Base-by-base conservation (phyloP, 768 basidiomycete species). In the Termitomyces sp. region DNA sequence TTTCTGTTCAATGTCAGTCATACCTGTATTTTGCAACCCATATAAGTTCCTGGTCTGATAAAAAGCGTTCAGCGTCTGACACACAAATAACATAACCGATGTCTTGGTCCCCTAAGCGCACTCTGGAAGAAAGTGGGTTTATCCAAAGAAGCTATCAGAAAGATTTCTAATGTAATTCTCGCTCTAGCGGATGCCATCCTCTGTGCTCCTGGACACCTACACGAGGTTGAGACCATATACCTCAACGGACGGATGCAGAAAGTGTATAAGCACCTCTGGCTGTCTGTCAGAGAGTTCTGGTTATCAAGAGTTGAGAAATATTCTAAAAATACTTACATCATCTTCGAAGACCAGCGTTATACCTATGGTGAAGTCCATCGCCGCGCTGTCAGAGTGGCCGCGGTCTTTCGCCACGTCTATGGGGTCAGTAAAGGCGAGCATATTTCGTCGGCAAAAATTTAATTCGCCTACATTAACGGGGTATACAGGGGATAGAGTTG, bases 261-360 rank as follows among this genome's bases (percentile, higher is more conserved):
- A 55, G 79, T 79, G 18, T 87, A 84, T 72, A 85, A 83, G 70
- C 78, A 82, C 62, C 70, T 83, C 1, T 83, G 74, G 74, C 77
- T 78, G 7, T 80, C 79, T 6, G 63, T 85, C 20, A 73, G 83
- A 35, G 73, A 73, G 36, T 83, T 85, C 65, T 86, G 83, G 83
- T 63, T 80, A 43, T 71, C 73, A 20, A 70, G 73, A 20, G 70
- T 75, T 40, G 62, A 71, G 18, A 66, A 74, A 65, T 77, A 78
- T 62, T 64, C 68, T 28, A 65, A 76, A 51, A 74, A 75, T 49
- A 78, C 78, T n/a, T 85, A 85, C 59, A 72, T 86, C 59, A 79
- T 86, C 24, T 85, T 80, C 63, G 83, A 83, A 61, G 67, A 72
- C 48, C 73, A 80, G 48, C 74, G 82, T 9, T 65, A 77, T 55